These are phyloP conservation scores for Ocimum tenuiflorum DNA, from an alignment of 257 asterid genomes.

Conservation along the genomic window DNA sequence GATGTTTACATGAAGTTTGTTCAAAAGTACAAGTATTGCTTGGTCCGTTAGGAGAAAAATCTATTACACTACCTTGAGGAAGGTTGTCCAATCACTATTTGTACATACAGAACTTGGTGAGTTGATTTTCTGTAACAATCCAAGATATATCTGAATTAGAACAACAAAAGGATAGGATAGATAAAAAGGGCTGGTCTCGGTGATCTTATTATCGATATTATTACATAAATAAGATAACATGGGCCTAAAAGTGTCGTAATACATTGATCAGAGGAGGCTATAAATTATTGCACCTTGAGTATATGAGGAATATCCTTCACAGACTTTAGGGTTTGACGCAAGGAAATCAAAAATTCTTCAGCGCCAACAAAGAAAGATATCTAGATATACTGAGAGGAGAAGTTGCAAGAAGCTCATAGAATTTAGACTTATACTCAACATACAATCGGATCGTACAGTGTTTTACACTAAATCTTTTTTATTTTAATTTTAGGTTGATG, in stretches of 20 bases:
- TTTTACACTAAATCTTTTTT: neutral
- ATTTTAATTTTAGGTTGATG: neutral
- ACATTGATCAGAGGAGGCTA: slow-evolving; percentile 15
- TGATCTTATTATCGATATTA: neutral
- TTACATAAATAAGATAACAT: slow-evolving; percentile 4
- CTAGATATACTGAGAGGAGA: slow-evolving; percentile 46
- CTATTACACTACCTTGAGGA: slow-evolving; percentile 62
- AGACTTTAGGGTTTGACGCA: slow-evolving; percentile 84
- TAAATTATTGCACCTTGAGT: slow-evolving; percentile 57
- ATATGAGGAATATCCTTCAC: slow-evolving; percentile 84
- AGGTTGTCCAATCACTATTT: slow-evolving; percentile 78
- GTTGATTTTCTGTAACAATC: slow-evolving; percentile 66
- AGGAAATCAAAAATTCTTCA: slow-evolving; percentile 70
- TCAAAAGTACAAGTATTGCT: neutral
- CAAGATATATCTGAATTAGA: slow-evolving; percentile 19
- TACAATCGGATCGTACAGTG: neutral
- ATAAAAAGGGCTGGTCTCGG: neutral
- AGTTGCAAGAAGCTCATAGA: slow-evolving; percentile 11
- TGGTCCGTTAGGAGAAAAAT: slow-evolving; percentile 3
- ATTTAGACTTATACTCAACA: slow-evolving; percentile 3
- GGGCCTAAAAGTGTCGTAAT: slow-evolving; percentile 12
- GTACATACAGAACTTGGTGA: slow-evolving; percentile 82
- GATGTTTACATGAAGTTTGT: neutral
- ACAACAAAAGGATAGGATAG: slow-evolving; percentile 3
- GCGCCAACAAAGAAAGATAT: slow-evolving; percentile 81